Base-by-base conservation (phyloP, 768 basidiomycete species). In the Hydnum rufescens region DNA sequence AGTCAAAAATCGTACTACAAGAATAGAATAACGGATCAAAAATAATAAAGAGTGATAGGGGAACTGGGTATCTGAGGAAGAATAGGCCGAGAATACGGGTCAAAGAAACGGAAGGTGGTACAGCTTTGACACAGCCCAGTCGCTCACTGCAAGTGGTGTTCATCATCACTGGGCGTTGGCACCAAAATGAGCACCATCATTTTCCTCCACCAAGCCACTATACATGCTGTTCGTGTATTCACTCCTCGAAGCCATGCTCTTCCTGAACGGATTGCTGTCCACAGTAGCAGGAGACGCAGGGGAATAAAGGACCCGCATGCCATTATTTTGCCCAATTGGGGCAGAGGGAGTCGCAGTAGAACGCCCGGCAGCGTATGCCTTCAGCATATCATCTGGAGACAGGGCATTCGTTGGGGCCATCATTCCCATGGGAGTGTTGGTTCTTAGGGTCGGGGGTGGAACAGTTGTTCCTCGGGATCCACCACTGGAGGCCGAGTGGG, bases 191-290 rank as follows among this genome's bases (percentile, higher is more conserved):
- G n/a, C n/a, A n/a, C n/a, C n/a, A n/a, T n/a, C n/a, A n/a, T n/a
- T n/a, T n/a, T n/a, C n/a, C n/a, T n/a, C n/a, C n/a, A n/a, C n/a
- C n/a, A n/a, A n/a, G n/a, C 36, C 44, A 26, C 44, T 47, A 26
- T 47, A 47, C 44, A 16, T 16, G 26, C 44, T 47, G 8, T 16
- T 13, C 44, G 44, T 55, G 44, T 55, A 56, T 19, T 32, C 30
- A 30, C 54, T 49, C n/a, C 29, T 51, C 8, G 13, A 16, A 5
- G 52, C 51, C 54, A 54, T 50, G 51, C 56, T 57, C 54, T 54
- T 55, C 30, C 57, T 42, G 55, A 57, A 57, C 6, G 57, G 57
- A 42, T 57, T 57, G 47, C 51, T 55, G 29, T 53, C 52, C 39
- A 30, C 44, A 47, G 26, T 13, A 26, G 44, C 44, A 8, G 8